Evolutionary conservation across 441 rosid genomes (phyloP), one percentile per base, ranked within the genome.

Genomic region (Adansonia gregorii): DNA sequence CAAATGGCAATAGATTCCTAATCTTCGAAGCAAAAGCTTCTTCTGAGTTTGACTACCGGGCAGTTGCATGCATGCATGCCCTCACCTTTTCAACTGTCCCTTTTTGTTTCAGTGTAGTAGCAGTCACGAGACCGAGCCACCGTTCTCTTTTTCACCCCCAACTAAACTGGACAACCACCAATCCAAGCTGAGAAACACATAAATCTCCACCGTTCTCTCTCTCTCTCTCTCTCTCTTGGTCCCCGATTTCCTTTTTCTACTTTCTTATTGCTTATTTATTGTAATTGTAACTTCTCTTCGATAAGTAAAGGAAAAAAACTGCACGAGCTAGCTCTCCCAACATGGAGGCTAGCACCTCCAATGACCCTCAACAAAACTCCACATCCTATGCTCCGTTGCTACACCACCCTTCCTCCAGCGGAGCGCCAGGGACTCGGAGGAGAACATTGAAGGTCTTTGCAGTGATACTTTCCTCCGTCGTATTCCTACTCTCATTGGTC

Each of bases 371-470:
- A 45, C 61, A 41, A 5, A 59, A 78, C 67, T 63, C 79, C 0
- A 10, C 89, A 35, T 49, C 48, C 43, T 83, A 85, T 82, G 78
- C 81, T 78, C 85, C 83, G 65, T 83, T 91, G 83, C 89, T 73
- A 55, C 84, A 86, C 60, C 67, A 67, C 1, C 82, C 84, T 35
- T 76, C 77, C 76, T 31, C 1, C 2, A 24, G n/a, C 11, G 63
- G 14, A 2, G n/a, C 74, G 55, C 85, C 55, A 48, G 73, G 54
- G 4, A 67, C 12, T 17, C 58, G 10, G 76, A 81, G 80, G 73
- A 76, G 75, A 74, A 81, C 86, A 12, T 52, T 83, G 3, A 87
- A 84, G 79, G 86, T 77, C 14, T 79, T 84, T 3, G 77, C 79
- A 0, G 76, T 43, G 20, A 83, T 79, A 5, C 6, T 77, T 0